A percentile compares a stretch with the other conserved stretches of the same genome.
Evolutionary conservation across 805 yeast genomes (phyloP).

Genomic region (Hanseniaspora thailandica): DNA sequence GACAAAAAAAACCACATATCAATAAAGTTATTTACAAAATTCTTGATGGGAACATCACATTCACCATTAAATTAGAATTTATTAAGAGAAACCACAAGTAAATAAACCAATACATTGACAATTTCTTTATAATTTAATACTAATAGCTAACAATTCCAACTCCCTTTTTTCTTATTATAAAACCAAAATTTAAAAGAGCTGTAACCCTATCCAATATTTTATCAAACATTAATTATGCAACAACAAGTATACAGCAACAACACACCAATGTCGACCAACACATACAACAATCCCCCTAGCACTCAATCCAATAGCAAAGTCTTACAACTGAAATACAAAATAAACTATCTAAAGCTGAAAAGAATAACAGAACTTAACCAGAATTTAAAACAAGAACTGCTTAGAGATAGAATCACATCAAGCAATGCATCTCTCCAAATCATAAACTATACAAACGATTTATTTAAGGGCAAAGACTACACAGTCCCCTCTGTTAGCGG

Average conservation of each 20-base stretch:
- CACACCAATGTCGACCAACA: not conserved
- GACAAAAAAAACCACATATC: too few relatives aligned
- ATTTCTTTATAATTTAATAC: too few relatives aligned
- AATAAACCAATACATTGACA: too few relatives aligned
- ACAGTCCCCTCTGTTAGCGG: constrained; percentile 35
- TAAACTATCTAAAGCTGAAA: constrained; percentile 46
- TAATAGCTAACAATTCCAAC: too few relatives aligned
- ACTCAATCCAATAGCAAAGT: not conserved
- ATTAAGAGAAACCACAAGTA: too few relatives aligned
- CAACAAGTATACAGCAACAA: not conserved
- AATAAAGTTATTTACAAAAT: too few relatives aligned
- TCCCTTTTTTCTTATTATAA: too few relatives aligned
- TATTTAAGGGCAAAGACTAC: constrained; percentile 29
- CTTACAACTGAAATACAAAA: constrained; percentile 30
- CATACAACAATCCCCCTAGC: not conserved
- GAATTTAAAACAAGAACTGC: constrained; percentile 40
- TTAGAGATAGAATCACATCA: constrained; percentile 49
- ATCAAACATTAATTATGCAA: not conserved
- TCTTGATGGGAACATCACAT: too few relatives aligned
- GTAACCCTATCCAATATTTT: too few relatives aligned
- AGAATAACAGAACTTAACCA: constrained; percentile 48
- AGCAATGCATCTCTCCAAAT: constrained; percentile 46
- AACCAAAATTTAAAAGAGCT: too few relatives aligned
- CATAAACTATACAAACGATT: constrained; percentile 26
- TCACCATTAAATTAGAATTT: too few relatives aligned